Evolutionary conservation across 257 asterid species (phyloP).

Genomic region (Thymus mandschuricus): DNA sequence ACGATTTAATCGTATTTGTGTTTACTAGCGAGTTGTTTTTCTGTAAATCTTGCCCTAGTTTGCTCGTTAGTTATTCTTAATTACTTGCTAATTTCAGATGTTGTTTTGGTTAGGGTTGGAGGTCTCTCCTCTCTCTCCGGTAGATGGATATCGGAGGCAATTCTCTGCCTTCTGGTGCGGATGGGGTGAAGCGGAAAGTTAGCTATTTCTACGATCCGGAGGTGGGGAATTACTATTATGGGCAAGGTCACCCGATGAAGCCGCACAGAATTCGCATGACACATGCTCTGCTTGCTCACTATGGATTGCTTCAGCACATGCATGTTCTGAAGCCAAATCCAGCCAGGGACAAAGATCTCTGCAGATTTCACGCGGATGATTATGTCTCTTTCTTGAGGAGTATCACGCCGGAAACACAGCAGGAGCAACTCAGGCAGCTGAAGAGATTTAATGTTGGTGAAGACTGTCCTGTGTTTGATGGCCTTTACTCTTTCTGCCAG

Average conservation of each 20-base stretch:
- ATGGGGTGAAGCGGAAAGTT: constrained; percentile 66
- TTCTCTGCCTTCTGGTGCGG: constrained; percentile 57
- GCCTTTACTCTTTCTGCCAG: constrained; percentile 63
- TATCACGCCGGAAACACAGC: constrained; percentile 67
- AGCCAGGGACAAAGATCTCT: constrained; percentile 66
- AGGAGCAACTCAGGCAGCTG: constrained; percentile 64
- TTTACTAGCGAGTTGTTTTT: neutral
- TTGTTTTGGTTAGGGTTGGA: neutral
- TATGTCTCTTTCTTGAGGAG: constrained; percentile 57
- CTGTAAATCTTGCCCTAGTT: constrained; percentile 22
- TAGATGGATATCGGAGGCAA: constrained; percentile 59
- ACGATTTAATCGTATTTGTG: neutral
- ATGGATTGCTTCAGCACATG: constrained; percentile 64
- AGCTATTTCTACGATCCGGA: constrained; percentile 66
- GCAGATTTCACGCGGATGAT: constrained; percentile 64
- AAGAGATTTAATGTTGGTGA: constrained; percentile 69
- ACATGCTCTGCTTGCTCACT: constrained; percentile 65
- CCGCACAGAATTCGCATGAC: constrained; percentile 74
- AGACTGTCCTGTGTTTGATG: constrained; percentile 67
- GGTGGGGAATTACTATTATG: constrained; percentile 65
- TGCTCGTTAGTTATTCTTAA: constrained; percentile 1
- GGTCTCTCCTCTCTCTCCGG: neutral
- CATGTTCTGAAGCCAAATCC: constrained; percentile 67
- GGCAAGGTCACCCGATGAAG: constrained; percentile 74
- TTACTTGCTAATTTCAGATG: constrained; percentile 24